Conservation (phyloP, 768 basidiomycete species). For the Hericium erinaceus region DNA sequence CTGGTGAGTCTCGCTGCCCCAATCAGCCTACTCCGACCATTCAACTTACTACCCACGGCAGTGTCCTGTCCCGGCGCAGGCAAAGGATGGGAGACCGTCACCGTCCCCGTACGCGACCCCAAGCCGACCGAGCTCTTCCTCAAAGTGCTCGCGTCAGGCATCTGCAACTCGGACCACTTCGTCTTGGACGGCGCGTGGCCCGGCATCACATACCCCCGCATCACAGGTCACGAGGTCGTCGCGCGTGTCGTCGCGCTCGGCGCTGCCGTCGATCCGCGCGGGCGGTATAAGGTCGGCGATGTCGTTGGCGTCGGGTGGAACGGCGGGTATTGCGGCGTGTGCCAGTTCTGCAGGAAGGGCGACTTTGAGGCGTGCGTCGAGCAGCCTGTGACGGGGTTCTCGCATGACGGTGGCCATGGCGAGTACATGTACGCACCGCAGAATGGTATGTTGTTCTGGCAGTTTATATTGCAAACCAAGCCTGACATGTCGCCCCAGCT, state of each 20-base stretch:
- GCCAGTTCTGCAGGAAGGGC: conserved; percentile 2
- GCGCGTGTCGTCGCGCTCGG: conserved; percentile 4
- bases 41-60: not conserved
- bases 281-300: conserved; percentile 3
- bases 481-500: not conserved
- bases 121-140: conserved; percentile 6
- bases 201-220: conserved; percentile 6
- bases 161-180: conserved; percentile 12
- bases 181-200: conserved; percentile 4
- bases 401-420: conserved; percentile 11
- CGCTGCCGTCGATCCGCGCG: not conserved
- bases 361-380: conserved; percentile 5
- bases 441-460: conserved; percentile 1
- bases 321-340: conserved; percentile 6
- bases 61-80: not conserved
- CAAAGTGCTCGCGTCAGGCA: conserved; percentile 8
- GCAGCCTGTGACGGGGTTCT: conserved; percentile 7
- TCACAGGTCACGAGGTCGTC: conserved; percentile 10
- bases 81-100: conserved; percentile 1
- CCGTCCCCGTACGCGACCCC: not conserved
- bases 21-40: not conserved
- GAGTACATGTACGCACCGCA: conserved; percentile 11
- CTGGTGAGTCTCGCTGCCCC: not conserved
- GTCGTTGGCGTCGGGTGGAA: conserved; percentile 10
- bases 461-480: not conserved